Conservation (phyloP, 2,329 filamentous ascomycete genomes). For the Nakataea oryzae region DNA sequence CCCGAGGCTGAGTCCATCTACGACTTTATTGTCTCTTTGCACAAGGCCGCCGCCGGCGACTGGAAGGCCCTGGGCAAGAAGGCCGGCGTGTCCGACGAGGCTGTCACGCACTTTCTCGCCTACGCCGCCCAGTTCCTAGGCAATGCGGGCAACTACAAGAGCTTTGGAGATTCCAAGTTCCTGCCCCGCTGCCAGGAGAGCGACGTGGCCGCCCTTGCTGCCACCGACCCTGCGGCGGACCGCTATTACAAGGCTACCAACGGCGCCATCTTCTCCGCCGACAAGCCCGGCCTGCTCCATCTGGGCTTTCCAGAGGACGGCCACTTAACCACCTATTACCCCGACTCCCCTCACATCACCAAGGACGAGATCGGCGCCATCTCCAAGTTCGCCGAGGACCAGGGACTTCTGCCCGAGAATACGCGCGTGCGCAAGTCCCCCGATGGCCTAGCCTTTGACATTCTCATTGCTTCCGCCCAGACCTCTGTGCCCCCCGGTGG, state of each 20-base stretch:
- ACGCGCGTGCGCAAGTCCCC: conserved; percentile 60
- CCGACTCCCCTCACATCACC: conserved; percentile 62
- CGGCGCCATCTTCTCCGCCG: conserved; percentile 61
- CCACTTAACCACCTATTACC: conserved; percentile 76
- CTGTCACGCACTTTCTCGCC: conserved; percentile 60
- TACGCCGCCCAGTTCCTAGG: conserved; percentile 72
- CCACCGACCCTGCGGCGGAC: conserved; percentile 44
- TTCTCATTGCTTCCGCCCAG: conserved; percentile 62
- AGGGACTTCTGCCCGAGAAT: conserved; percentile 61
- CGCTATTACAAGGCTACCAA: conserved; percentile 57
- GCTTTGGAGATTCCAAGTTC: conserved; percentile 78
- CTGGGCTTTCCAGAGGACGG: conserved; percentile 65
- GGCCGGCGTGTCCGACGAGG: conserved; percentile 51
- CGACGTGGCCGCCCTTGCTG: conserved; percentile 54
- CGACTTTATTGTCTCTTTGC: conserved; percentile 66
- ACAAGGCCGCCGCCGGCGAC: conserved; percentile 56
- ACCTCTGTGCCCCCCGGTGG: conserved; percentile 48
- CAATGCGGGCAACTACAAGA: conserved; percentile 79
- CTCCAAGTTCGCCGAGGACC: conserved; percentile 62
- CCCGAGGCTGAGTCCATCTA: conserved; percentile 74
- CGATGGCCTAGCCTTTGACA: conserved; percentile 46
- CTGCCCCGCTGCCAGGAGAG: conserved; percentile 59
- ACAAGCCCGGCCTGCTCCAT: conserved; percentile 57
- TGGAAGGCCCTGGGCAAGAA: conserved; percentile 59
- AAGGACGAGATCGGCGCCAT: conserved; percentile 65